Conservation (phyloP, 805 yeast genomes). For the Starmera quercuum region DNA sequence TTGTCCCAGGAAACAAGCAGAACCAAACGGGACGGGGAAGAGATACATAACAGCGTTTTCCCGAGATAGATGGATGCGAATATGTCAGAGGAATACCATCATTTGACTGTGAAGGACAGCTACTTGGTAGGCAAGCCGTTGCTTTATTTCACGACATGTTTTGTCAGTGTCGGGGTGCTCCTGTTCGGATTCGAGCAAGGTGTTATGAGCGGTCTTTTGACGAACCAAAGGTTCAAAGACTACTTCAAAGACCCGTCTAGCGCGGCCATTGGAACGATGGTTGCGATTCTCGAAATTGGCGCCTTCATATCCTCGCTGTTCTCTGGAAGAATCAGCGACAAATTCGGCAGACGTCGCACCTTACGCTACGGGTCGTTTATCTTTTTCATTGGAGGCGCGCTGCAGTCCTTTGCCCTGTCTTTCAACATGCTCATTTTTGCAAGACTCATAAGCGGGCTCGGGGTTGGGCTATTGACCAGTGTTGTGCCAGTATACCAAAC, state of each 20-base stretch:
- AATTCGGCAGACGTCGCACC: constrained; percentile 70
- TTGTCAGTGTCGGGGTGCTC: constrained; percentile 29
- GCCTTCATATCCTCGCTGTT: constrained; percentile 74
- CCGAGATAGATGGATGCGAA: too few relatives aligned
- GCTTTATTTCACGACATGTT: constrained; percentile 20
- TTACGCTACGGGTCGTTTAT: constrained; percentile 73
- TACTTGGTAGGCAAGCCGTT: constrained; percentile 20
- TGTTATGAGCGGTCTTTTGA: constrained; percentile 80
- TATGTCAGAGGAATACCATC: constrained; percentile 11
- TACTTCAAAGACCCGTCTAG: constrained; percentile 72
- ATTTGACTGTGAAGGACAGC: constrained; percentile 15
- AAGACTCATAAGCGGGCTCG: constrained; percentile 73
- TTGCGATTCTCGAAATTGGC: constrained; percentile 83
- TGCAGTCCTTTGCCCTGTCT: constrained; percentile 56
- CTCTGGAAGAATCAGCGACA: constrained; percentile 73
- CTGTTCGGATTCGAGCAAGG: constrained; percentile 84
- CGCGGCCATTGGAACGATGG: constrained; percentile 75
- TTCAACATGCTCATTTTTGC: constrained; percentile 61
- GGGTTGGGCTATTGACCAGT: constrained; percentile 78
- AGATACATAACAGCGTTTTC: too few relatives aligned
- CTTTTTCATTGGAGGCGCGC: constrained; percentile 70
- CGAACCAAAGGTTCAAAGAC: constrained; percentile 59
- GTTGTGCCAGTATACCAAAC: constrained; percentile 85
- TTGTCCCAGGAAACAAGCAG: too few relatives aligned
- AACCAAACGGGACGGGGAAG: too few relatives aligned